Evolutionary conservation across 352 stramenopile genomes (phyloP).

Genomic region (Saprolegnia parasitica): DNA sequence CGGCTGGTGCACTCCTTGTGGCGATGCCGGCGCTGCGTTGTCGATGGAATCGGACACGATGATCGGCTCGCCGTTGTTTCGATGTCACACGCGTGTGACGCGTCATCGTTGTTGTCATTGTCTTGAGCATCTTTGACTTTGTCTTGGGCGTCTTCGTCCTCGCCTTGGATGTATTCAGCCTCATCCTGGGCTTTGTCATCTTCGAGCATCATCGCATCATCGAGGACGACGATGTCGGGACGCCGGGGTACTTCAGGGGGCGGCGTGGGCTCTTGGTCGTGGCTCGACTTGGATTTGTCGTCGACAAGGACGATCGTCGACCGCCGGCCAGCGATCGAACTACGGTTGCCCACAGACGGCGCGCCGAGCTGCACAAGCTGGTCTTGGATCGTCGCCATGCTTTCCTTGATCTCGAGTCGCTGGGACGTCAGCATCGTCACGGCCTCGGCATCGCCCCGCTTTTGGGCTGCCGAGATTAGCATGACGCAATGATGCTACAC

Average conservation of each 20-base stretch:
- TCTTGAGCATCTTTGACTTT: not conserved
- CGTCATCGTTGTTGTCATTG: constrained; percentile 1
- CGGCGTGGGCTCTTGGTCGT: no score
- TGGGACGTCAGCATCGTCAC: not conserved
- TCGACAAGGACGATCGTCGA: constrained; percentile 3
- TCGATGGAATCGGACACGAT: not conserved
- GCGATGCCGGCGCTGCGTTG: not conserved
- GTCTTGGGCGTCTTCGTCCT: not conserved
- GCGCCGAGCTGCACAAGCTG: constrained; percentile 3
- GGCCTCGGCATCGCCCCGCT: not conserved
- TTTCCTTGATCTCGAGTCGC: constrained; percentile 6
- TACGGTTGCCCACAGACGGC: constrained; percentile 11
- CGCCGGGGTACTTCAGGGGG: no score
- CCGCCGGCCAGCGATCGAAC: not conserved
- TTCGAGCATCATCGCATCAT: not conserved
- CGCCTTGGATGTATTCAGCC: no score
- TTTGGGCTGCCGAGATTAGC: not conserved
- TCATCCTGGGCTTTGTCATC: no score
- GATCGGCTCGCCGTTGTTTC: not conserved
- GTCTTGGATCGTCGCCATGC: not conserved
- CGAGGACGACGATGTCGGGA: not conserved
- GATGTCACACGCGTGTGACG: no score
- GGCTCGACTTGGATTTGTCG: not conserved
- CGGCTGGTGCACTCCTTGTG: not conserved
- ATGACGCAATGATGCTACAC: constrained; percentile 12